Percentiles rank a stretch among this genome's conserved stretches.
phyloP scores from a whole-genome alignment of 169 alveolate species.

The Cryptosporidium parvum region DNA sequence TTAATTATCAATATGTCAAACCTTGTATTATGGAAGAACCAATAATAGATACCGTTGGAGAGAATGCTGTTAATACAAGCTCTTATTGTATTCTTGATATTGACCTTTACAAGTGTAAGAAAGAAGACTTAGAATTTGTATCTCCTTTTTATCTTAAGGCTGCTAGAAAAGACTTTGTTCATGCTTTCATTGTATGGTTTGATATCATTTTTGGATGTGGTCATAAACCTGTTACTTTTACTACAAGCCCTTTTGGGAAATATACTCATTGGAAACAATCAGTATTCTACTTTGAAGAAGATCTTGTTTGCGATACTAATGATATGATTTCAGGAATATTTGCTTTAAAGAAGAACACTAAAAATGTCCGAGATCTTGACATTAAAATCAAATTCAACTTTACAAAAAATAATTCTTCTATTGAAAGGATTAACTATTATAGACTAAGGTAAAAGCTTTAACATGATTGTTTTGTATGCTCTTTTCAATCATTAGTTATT shows the following conservation, averaged over 20 bases:
- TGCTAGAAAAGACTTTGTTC: slow-evolving; percentile 87
- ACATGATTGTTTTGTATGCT: not conserved
- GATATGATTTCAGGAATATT: slow-evolving; percentile 86
- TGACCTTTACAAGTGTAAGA: slow-evolving; percentile 91
- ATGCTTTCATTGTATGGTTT: slow-evolving; percentile 94
- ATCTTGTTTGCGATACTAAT: slow-evolving; percentile 78
- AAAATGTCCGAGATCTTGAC: slow-evolving; percentile 90
- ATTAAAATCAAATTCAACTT: slow-evolving; percentile 85
- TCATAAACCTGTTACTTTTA: slow-evolving; percentile 88
- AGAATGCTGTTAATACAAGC: slow-evolving; percentile 87
- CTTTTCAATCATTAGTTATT: too few relatives aligned
- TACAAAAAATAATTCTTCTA: not conserved
- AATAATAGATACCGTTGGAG: slow-evolving; percentile 93
- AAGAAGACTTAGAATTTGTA: slow-evolving; percentile 92
- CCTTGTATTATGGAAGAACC: slow-evolving; percentile 93
- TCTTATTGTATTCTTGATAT: slow-evolving; percentile 88
- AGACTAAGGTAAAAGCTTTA: slow-evolving; percentile 34
- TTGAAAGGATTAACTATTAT: slow-evolving; percentile 43
- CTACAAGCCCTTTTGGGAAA: slow-evolving; percentile 88
- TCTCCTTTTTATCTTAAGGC: slow-evolving; percentile 84
- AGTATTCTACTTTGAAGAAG: slow-evolving; percentile 89
- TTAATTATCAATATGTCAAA: slow-evolving; percentile 93
- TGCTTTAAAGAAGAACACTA: slow-evolving; percentile 86
- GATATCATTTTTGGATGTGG: slow-evolving; percentile 91
- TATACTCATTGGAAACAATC: slow-evolving; percentile 95